These are phyloP conservation scores for Picea glauca DNA, from an alignment of 75 land plant species.

Conservation along the genomic window DNA sequence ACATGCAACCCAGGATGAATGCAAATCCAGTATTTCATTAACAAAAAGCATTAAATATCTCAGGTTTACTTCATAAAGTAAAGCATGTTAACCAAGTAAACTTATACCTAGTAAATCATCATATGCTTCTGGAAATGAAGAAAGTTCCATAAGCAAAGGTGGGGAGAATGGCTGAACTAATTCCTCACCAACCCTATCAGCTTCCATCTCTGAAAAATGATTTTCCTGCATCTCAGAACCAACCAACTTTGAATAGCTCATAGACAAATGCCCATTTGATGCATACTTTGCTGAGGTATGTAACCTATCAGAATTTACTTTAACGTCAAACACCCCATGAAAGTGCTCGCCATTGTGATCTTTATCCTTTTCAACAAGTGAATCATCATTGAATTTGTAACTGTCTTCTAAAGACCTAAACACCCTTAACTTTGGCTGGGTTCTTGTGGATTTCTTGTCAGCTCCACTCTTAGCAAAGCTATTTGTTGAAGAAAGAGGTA, in stretches of 20 bases:
- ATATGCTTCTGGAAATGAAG: constrained; percentile 11
- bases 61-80: too few species aligned
- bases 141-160: constrained; percentile 10
- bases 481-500: constrained; percentile 41
- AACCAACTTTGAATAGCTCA: not conserved
- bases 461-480: not conserved
- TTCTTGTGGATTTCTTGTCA: not conserved
- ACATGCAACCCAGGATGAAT: too few species aligned
- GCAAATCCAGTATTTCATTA: too few species aligned
- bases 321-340: not conserved
- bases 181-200: not conserved
- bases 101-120: constrained; percentile 11
- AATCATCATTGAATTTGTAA: not conserved
- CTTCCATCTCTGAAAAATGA: not conserved
- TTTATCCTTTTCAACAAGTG: not conserved
- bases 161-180: constrained; percentile 9
- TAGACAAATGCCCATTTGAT: constrained; percentile 5
- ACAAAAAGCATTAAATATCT: too few species aligned
- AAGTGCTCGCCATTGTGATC: not conserved
- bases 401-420: constrained; percentile 10
- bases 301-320: not conserved
- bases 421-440: not conserved
- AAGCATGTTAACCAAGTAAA: too few species aligned
- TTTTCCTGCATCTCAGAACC: constrained; percentile 3
- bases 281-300: constrained; percentile 3